phyloP scores from a whole-genome alignment of 345 rosid genomes.

The Cochlearia excelsa region DNA sequence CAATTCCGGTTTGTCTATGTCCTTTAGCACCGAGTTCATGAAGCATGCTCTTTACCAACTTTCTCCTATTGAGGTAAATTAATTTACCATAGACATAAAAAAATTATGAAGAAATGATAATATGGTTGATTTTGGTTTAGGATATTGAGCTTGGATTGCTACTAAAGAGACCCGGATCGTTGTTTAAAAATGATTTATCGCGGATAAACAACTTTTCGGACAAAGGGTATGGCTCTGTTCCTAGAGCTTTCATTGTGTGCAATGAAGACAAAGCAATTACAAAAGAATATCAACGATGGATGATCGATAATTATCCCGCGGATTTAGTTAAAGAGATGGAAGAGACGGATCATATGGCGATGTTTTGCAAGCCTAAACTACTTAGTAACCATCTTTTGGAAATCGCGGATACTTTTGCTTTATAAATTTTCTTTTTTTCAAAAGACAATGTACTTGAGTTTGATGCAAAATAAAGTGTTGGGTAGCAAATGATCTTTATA shows the following conservation, averaged over 20 bases:
- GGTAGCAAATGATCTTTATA: too few species aligned
- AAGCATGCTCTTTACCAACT: slow-evolving; percentile 30
- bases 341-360: slow-evolving; percentile 47
- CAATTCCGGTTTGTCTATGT: slow-evolving; percentile 19
- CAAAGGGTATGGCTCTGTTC: slow-evolving; percentile 38
- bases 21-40: slow-evolving; percentile 33
- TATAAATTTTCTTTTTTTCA: too few species aligned
- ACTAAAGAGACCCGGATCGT: slow-evolving; percentile 41
- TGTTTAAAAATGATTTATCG: slow-evolving; percentile 35
- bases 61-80: slow-evolving; percentile 29
- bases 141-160: slow-evolving; percentile 43
- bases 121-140: slow-evolving; percentile 20
- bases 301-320: slow-evolving; percentile 35
- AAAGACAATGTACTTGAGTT: too few species aligned
- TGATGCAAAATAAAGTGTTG: too few species aligned
- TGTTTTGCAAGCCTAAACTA: slow-evolving; percentile 42
- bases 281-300: slow-evolving; percentile 39
- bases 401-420: slow-evolving; percentile 1
- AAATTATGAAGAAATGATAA: too few species aligned
- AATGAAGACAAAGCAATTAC: slow-evolving; percentile 35
- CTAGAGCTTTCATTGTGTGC: slow-evolving; percentile 36
- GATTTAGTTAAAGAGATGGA: slow-evolving; percentile 39
- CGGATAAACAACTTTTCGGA: slow-evolving; percentile 29
- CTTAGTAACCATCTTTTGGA: slow-evolving; percentile 25
- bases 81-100: neutral